A percentile compares a stretch with the other conserved stretches of the same genome.
Conservation (phyloP, 2,329 filamentous ascomycete species). For the Zymoseptoria crescenta region DNA sequence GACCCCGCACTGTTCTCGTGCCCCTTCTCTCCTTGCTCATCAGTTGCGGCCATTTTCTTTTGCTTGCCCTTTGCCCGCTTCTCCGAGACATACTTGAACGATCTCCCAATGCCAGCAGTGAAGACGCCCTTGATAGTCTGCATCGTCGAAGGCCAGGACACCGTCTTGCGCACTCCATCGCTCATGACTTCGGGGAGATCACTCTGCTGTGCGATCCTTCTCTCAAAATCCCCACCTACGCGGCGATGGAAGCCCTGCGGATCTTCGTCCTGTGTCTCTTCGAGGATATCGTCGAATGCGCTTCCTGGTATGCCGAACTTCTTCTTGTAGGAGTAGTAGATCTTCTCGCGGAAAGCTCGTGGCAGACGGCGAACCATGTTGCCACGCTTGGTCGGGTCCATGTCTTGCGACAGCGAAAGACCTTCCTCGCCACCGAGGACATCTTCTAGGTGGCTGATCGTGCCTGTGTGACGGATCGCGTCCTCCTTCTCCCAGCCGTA, state of each 20-base stretch:
- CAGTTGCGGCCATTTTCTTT: slow-evolving; percentile 40
- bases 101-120: slow-evolving; percentile 65
- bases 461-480: slow-evolving; percentile 29
- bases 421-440: slow-evolving; percentile 49
- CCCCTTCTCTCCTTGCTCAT: slow-evolving; percentile 59
- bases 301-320: slow-evolving; percentile 77
- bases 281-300: slow-evolving; percentile 80
- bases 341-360: slow-evolving; percentile 72
- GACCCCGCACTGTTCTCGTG: background rate
- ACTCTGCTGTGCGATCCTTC: slow-evolving; percentile 66
- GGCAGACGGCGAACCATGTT: slow-evolving; percentile 96
- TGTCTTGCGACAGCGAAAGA: slow-evolving; percentile 71
- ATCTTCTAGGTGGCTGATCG: slow-evolving; percentile 49
- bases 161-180: slow-evolving; percentile 74
- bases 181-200: slow-evolving; percentile 65
- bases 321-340: slow-evolving; percentile 92
- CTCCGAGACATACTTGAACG: slow-evolving; percentile 70
- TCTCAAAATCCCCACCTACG: slow-evolving; percentile 78
- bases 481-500: slow-evolving; percentile 32
- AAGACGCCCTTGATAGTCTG: slow-evolving; percentile 79
- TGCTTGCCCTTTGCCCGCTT: slow-evolving; percentile 50
- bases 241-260: slow-evolving; percentile 59
- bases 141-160: slow-evolving; percentile 82
- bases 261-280: slow-evolving; percentile 62
- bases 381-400: slow-evolving; percentile 80